Base-by-base conservation (phyloP, 176 grass and related monocot species). In the Neostapfia colusana region DNA sequence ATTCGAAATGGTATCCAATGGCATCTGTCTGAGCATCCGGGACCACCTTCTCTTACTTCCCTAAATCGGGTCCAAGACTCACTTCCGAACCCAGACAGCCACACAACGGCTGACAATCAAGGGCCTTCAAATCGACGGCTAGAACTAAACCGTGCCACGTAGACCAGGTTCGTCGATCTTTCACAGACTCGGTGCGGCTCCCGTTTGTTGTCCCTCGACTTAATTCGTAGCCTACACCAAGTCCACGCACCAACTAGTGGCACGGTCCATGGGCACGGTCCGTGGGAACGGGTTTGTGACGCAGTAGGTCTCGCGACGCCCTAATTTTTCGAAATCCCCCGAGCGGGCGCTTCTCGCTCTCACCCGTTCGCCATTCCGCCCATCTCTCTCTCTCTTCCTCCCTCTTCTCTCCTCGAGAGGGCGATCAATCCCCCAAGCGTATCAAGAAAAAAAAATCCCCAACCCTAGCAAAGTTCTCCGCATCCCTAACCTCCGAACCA, bases 301-400 rank as follows among this genome's bases (percentile, higher is more conserved):
- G 54, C 73, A 31, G 55, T 24, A 23, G 18, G 18, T 69, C 78
- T 69, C 80, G 81, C 76, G 41, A 56, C 63, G 55, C 65, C 81
- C 84, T 81, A 84, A 56, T 81, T 84, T 31, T 90, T 90, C 66
- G 67, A 90, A 84, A 77, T 81, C 59, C 16, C 28, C 20, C n/a
- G 75, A 65, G 84, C 84, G 88, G 87, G 82, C 78, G 51, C 67
- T 63, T 63, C 76, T 83, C 75, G 16, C 50, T 73, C 79, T 73
- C 72, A 21, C 73, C 57, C 65, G 41, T 61, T 82, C 59, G 37
- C 34, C 77, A 51, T 68, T 72, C 17, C 69, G 42, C 66, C 18
- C 8, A 3, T 31, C 31, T 31, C 31, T 31, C 31, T n/a, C 31
- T 31, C 31, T 31, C 31, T 31, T 31, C 3, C 4, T 35, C 2